Conservation (phyloP, 148 eudicot genomes). For the Chenopodium album region DNA sequence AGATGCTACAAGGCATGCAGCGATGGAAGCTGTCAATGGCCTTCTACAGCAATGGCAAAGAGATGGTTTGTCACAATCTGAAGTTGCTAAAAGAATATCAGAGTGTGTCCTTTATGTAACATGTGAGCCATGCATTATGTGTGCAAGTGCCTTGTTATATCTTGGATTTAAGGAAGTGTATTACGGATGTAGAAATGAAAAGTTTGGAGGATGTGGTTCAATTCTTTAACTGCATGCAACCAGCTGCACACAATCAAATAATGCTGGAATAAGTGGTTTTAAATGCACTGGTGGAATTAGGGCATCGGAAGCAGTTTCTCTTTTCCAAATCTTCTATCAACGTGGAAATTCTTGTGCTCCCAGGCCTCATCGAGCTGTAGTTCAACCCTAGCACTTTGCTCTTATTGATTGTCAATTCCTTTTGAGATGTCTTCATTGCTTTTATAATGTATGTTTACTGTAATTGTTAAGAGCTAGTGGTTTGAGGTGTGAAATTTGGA, state of each 20-base stretch:
- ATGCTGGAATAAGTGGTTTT: conserved; percentile 39
- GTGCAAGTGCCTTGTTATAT: conserved; percentile 81
- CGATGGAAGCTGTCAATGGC: conserved; percentile 81
- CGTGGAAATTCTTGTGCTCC: conserved; percentile 93
- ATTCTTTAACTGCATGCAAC: conserved; percentile 65
- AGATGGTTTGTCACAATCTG: conserved; percentile 47
- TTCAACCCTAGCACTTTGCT: conserved; percentile 24
- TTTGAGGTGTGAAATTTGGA: background rate
- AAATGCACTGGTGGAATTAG: conserved; percentile 77
- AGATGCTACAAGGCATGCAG: conserved; percentile 86
- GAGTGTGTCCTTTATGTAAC: conserved; percentile 76
- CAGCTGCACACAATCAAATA: conserved; percentile 20
- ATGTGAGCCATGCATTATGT: conserved; percentile 98
- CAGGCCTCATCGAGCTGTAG: conserved; percentile 64
- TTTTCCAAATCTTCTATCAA: conserved; percentile 71
- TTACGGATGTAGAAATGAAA: conserved; percentile 87
- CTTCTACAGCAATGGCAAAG: conserved; percentile 67
- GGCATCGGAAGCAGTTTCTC: conserved; percentile 77
- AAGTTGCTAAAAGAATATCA: conserved; percentile 56
- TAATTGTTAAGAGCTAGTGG: background rate
- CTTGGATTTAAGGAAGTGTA: conserved; percentile 81
- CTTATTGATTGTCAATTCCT: background rate
- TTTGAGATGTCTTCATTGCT: conserved; percentile 12
- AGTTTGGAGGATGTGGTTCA: conserved; percentile 96
- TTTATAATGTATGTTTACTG: background rate